Evolutionary conservation across 148 eudicot species (phyloP).

Genomic region (Hydrangea macrophylla): DNA sequence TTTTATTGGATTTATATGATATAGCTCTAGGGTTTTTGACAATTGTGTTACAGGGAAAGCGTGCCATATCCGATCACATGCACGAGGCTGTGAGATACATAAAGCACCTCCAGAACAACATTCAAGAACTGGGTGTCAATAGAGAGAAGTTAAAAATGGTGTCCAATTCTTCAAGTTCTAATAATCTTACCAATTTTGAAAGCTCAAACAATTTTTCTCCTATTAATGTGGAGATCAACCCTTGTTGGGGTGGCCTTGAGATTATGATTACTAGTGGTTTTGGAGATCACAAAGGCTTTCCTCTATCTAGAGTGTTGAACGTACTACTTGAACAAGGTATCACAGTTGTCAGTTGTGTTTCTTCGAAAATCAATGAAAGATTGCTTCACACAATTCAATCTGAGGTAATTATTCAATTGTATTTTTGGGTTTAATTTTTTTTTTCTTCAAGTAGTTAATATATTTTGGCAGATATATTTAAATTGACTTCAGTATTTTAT

Average conservation of each 20-base stretch:
- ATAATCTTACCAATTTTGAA: background rate
- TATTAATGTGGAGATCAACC: constrained; percentile 2
- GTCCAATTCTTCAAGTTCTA: background rate
- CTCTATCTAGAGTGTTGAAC: constrained; percentile 42
- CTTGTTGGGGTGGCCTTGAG: constrained; percentile 15
- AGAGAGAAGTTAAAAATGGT: constrained; percentile 36
- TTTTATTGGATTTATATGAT: background rate
- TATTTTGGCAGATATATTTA: background rate
- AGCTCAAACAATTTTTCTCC: constrained; percentile 1
- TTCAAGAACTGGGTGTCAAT: constrained; percentile 29
- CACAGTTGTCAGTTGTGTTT: constrained; percentile 37
- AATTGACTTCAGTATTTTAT: background rate
- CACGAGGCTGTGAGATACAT: constrained; percentile 55
- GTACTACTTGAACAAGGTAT: constrained; percentile 32
- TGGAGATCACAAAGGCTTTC: constrained; percentile 19
- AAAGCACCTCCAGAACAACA: constrained; percentile 39
- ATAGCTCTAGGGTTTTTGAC: background rate
- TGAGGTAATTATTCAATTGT: constrained; percentile 34
- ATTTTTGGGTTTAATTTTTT: constrained; percentile 6
- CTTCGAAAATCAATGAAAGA: constrained; percentile 30
- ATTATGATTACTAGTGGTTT: constrained; percentile 19
- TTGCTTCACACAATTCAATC: constrained; percentile 37
- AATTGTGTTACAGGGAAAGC: constrained; percentile 44
- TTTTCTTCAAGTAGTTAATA: background rate
- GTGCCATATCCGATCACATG: constrained; percentile 61